Conservation (phyloP, 2,329 filamentous ascomycete species). For the Raffaelea albimanens region DNA sequence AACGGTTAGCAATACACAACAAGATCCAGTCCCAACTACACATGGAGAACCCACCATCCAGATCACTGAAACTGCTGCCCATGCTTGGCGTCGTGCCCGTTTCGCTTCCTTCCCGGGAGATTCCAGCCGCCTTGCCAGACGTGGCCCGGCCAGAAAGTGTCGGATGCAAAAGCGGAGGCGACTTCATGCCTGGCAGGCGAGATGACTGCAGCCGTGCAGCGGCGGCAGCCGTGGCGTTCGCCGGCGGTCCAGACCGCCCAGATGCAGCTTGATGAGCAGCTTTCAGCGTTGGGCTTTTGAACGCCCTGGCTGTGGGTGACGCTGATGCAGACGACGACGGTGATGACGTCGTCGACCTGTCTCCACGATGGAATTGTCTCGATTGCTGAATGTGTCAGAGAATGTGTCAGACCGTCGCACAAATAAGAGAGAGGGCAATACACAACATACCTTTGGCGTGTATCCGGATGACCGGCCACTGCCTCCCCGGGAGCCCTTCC, state of each 20-base stretch:
- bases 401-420: too few species aligned
- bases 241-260: not conserved
- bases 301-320: slow-evolving; percentile 6
- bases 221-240: not conserved
- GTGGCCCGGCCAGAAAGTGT: slow-evolving; percentile 32
- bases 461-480: slow-evolving; percentile 14
- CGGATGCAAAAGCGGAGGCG: slow-evolving; percentile 48
- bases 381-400: too few species aligned
- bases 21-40: too few species aligned
- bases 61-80: slow-evolving; percentile 78
- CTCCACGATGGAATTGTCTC: not conserved
- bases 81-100: slow-evolving; percentile 58
- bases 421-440: too few species aligned
- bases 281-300: slow-evolving; percentile 1
- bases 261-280: not conserved
- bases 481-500: slow-evolving; percentile 10
- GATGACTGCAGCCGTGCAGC: slow-evolving; percentile 7
- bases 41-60: slow-evolving; percentile 51
- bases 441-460: too few species aligned
- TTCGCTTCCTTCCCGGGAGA: slow-evolving; percentile 56
- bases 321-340: slow-evolving; percentile 9
- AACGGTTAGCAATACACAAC: not conserved
- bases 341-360: slow-evolving; percentile 5
- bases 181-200: slow-evolving; percentile 20
- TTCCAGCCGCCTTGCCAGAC: slow-evolving; percentile 41